Conservation (phyloP, 805 yeast species). For the Torulaspora maleeae region DNA sequence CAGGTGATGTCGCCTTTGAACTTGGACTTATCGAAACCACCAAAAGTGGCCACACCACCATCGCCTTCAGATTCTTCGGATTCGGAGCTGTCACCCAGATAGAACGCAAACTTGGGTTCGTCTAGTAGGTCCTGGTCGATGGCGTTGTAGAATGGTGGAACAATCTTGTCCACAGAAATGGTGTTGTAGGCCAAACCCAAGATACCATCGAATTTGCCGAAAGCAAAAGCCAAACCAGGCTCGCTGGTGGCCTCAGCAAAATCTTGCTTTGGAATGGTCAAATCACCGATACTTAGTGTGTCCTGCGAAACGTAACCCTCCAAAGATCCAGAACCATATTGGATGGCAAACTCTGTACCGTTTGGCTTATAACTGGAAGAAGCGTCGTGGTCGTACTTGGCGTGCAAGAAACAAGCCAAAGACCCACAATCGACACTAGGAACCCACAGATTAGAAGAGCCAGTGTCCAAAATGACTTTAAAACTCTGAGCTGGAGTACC, state of each 20-base stretch:
- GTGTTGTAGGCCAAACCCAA: slow-evolving; percentile 92
- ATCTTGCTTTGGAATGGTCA: slow-evolving; percentile 80
- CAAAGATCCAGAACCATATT: slow-evolving; percentile 88
- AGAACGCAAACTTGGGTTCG: slow-evolving; percentile 80
- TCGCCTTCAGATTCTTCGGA: slow-evolving; percentile 50
- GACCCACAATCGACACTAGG: slow-evolving; percentile 87
- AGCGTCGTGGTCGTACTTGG: slow-evolving; percentile 78
- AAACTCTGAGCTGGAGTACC: slow-evolving; percentile 94
- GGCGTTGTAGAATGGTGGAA: slow-evolving; percentile 93
- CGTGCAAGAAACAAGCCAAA: slow-evolving; percentile 90
- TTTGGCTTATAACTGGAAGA: slow-evolving; percentile 84
- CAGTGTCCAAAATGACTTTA: slow-evolving; percentile 94
- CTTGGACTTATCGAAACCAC: slow-evolving; percentile 79
- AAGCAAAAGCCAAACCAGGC: slow-evolving; percentile 97
- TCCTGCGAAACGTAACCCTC: slow-evolving; percentile 92
- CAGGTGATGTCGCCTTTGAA: slow-evolving; percentile 83
- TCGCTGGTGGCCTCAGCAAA: slow-evolving; percentile 97
- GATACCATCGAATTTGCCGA: slow-evolving; percentile 98
- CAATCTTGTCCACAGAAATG: slow-evolving; percentile 81
- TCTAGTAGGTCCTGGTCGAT: slow-evolving; percentile 76
- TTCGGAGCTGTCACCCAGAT: slow-evolving; percentile 77
- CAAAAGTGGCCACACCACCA: slow-evolving; percentile 93
- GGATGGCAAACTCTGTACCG: slow-evolving; percentile 80
- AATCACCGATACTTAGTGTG: slow-evolving; percentile 64
- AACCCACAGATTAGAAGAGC: slow-evolving; percentile 95